Evolutionary conservation across 139 green algal genomes (phyloP).

Genomic region (Mesostigma viride): DNA sequence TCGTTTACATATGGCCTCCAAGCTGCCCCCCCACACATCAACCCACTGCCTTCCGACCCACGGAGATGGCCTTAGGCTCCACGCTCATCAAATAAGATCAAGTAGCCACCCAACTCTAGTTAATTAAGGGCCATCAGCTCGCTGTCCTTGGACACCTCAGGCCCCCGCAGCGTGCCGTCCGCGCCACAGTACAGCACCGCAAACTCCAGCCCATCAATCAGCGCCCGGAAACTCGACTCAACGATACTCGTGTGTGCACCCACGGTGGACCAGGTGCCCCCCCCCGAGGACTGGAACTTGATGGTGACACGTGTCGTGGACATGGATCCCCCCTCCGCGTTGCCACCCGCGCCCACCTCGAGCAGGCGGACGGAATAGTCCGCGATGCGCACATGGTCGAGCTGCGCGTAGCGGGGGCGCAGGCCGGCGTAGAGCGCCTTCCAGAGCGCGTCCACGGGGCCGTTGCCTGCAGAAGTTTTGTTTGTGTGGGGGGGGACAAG

Average conservation of each 20-base stretch:
- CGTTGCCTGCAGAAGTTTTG: too few relatives aligned
- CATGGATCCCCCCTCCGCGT: background rate
- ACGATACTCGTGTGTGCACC: constrained; percentile 38
- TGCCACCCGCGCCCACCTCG: constrained; percentile 2
- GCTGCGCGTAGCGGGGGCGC: constrained; percentile 32
- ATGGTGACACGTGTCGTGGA: constrained; percentile 40
- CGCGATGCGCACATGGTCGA: constrained; percentile 20
- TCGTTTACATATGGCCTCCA: too few relatives aligned
- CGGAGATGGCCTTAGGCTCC: too few relatives aligned
- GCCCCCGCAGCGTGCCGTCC: too few relatives aligned
- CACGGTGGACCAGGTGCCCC: constrained; percentile 22
- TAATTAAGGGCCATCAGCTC: too few relatives aligned
- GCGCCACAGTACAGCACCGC: constrained; percentile 35
- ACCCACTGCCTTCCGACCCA: too few relatives aligned
- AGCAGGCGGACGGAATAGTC: constrained; percentile 36
- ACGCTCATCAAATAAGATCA: too few relatives aligned
- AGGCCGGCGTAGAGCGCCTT: too few relatives aligned
- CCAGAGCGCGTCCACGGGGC: constrained; percentile 33
- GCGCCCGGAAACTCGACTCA: constrained; percentile 35
- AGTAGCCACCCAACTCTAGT: too few relatives aligned
- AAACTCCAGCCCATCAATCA: constrained; percentile 40
- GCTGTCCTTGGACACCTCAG: too few relatives aligned
- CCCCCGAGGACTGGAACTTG: constrained; percentile 25
- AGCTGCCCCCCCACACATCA: too few relatives aligned
- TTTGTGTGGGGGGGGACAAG: too few relatives aligned